These are phyloP conservation scores for Isabelozyma heimii DNA, from an alignment of 805 yeast genomes.

Conservation along the genomic window DNA sequence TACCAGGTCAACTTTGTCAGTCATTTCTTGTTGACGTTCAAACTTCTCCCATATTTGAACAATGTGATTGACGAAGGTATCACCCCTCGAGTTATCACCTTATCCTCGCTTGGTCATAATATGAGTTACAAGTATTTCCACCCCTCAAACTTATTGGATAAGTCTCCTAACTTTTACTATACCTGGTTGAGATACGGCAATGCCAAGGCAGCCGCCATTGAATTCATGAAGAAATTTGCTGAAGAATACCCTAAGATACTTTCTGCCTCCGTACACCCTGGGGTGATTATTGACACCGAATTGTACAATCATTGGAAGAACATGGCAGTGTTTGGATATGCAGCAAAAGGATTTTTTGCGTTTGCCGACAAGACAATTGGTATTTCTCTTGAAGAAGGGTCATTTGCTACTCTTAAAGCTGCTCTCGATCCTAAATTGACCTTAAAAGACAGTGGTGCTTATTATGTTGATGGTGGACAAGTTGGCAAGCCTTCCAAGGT, in stretches of 20 bases:
- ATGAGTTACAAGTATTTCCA: conserved; percentile 18
- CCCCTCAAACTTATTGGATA: conserved; percentile 21
- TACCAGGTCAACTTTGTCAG: conserved; percentile 38
- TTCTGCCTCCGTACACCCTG: conserved; percentile 38
- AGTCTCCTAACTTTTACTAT: conserved; percentile 20
- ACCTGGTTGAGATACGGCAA: conserved; percentile 35
- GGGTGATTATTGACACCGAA: conserved; percentile 31
- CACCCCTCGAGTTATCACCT: conserved; percentile 27
- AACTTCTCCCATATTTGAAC: conserved; percentile 24
- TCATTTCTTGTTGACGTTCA: conserved; percentile 31
- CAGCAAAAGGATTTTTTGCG: conserved; percentile 7
- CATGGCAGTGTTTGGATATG: conserved; percentile 19
- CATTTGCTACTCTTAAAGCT: conserved; percentile 29
- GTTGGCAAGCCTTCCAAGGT: conserved; percentile 17
- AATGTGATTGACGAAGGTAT: conserved; percentile 12
- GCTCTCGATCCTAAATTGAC: conserved; percentile 27
- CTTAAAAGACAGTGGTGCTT: conserved; percentile 25
- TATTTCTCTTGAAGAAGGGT: conserved; percentile 32
- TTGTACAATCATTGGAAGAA: conserved; percentile 28
- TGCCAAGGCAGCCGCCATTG: conserved; percentile 33
- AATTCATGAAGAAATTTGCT: conserved; percentile 25
- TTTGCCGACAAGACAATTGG: conserved; percentile 17
- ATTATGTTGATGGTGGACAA: conserved; percentile 31
- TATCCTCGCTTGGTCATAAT: conserved; percentile 34
- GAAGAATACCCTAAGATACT: conserved; percentile 27